phyloP scores from a whole-genome alignment of 1,284 basidiomycete genomes.

The Apiotrichum porosum region DNA sequence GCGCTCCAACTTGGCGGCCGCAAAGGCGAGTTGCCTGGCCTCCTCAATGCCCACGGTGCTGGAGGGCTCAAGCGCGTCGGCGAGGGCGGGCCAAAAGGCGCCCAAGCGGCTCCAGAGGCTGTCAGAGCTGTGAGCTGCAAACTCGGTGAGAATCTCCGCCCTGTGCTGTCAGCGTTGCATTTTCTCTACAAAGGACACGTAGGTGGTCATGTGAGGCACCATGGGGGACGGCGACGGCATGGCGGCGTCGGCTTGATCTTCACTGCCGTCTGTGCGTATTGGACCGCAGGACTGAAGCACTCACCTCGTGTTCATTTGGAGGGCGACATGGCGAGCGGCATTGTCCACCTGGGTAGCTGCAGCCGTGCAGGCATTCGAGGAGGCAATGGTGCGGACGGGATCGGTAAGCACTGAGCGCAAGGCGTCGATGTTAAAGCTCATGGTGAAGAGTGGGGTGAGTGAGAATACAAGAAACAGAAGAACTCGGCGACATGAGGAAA shows the following conservation, averaged over 20 bases:
- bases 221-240: too few species aligned
- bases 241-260: too few species aligned
- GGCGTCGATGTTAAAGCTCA: constrained; percentile 5
- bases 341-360: constrained; percentile 16
- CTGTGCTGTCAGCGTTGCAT: constrained; percentile 11
- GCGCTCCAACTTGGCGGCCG: constrained; percentile 36
- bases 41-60: constrained; percentile 6
- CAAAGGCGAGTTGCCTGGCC: constrained; percentile 22
- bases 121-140: constrained; percentile 16
- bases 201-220: neutral
- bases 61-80: constrained; percentile 6
- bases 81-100: constrained; percentile 6
- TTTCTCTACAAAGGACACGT: too few species aligned
- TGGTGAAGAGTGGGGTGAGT: neutral
- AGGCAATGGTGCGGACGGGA: constrained; percentile 2
- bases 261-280: constrained; percentile 1
- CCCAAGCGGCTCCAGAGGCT: constrained; percentile 4
- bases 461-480: neutral
- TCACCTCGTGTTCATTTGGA: constrained; percentile 28
- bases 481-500: neutral
- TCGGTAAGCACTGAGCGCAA: constrained; percentile 5
- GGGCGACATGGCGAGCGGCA: constrained; percentile 27
- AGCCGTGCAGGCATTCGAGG: constrained; percentile 14
- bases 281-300: constrained; percentile 10
- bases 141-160: constrained; percentile 9